Evolutionary conservation across 2,329 filamentous ascomycete species (phyloP).

Genomic region (Cadophora sp.): DNA sequence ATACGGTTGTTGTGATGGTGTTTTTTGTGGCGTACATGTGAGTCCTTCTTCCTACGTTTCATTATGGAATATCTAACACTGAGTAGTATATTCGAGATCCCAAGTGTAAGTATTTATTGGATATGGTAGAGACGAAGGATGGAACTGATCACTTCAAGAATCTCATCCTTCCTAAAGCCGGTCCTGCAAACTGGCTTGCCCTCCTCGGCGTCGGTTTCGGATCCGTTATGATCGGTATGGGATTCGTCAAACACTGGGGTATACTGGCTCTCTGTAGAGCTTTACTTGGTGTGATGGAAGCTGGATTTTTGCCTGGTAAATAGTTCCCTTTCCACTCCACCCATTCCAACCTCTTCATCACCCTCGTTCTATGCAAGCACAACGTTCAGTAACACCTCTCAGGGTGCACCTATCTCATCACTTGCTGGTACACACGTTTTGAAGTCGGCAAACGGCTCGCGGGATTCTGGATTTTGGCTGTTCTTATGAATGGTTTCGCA

Average conservation of each 20-base stretch:
- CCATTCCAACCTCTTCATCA: neutral
- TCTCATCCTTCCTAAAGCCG: constrained; percentile 16
- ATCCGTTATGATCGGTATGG: constrained; percentile 26
- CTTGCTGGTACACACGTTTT: constrained; percentile 21
- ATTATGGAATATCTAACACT: neutral
- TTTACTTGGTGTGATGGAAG: constrained; percentile 33
- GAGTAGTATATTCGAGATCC: constrained; percentile 13
- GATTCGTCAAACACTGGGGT: constrained; percentile 42
- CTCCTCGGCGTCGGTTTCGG: constrained; percentile 17
- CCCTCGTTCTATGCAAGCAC: neutral
- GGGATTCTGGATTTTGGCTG: constrained; percentile 18
- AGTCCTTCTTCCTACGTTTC: neutral
- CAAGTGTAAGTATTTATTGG: constrained; percentile 4
- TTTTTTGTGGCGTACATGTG: constrained; percentile 18
- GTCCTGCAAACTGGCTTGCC: constrained; percentile 20
- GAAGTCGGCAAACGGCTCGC: constrained; percentile 18
- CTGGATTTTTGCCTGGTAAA: constrained; percentile 33
- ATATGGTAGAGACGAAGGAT: neutral
- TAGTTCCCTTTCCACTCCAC: too few species aligned
- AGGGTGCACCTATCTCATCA: constrained; percentile 20
- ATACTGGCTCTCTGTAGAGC: constrained; percentile 29
- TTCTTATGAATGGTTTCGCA: constrained; percentile 8
- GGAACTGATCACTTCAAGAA: constrained; percentile 1
- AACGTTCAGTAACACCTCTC: neutral
- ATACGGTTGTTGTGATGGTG: constrained; percentile 18